Evolutionary conservation across 768 basidiomycete species (phyloP).

Genomic region (Mycena maculata): DNA sequence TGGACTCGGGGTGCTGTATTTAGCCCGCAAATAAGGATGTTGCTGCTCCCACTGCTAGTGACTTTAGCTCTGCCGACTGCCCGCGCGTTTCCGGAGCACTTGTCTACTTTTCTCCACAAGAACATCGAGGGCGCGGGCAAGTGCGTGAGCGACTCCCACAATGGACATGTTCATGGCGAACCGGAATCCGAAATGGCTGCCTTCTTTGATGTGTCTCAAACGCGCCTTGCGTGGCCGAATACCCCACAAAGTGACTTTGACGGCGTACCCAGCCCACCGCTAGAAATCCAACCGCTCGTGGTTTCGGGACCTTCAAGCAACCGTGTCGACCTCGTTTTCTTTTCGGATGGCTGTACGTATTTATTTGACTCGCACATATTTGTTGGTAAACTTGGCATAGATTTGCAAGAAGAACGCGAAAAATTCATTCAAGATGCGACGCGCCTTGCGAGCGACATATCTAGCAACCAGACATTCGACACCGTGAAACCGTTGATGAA

Average conservation of each 20-base stretch:
- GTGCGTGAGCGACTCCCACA: background rate
- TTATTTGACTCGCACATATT: background rate
- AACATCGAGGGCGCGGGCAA: background rate
- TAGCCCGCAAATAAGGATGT: background rate
- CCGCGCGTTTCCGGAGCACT: background rate
- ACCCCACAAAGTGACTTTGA: background rate
- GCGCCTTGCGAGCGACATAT: slow-evolving; percentile 75
- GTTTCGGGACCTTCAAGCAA: slow-evolving; percentile 72
- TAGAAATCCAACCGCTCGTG: slow-evolving; percentile 68
- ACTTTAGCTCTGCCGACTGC: background rate
- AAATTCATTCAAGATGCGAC: slow-evolving; percentile 77
- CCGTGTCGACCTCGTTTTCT: slow-evolving; percentile 81
- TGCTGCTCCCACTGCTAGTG: background rate
- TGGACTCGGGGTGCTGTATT: too few relatives aligned
- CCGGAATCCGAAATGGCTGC: background rate
- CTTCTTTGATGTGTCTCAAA: slow-evolving; percentile 9
- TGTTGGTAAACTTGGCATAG: slow-evolving; percentile 47
- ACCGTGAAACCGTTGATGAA: slow-evolving; percentile 82
- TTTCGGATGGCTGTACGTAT: slow-evolving; percentile 79
- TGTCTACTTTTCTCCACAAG: background rate
- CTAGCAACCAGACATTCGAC: slow-evolving; percentile 80
- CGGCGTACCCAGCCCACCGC: slow-evolving; percentile 50
- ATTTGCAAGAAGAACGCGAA: slow-evolving; percentile 62
- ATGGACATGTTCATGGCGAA: background rate
- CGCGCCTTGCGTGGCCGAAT: slow-evolving; percentile 15